phyloP scores from a whole-genome alignment of 495 filamentous ascomycete genomes.

The Diplogelasinospora grovesii region DNA sequence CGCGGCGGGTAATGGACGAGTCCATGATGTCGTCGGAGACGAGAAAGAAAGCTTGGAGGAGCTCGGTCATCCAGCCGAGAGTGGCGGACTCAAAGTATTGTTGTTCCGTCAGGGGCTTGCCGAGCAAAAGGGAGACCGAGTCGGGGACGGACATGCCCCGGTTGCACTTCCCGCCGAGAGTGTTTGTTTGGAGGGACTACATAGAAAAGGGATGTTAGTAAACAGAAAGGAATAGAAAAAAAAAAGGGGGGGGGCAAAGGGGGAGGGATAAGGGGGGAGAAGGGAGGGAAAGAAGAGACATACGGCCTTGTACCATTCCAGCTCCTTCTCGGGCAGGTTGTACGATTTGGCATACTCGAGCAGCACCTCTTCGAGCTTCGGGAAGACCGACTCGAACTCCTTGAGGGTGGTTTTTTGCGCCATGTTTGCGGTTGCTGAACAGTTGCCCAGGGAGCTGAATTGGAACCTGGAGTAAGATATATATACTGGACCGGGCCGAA shows the following conservation, averaged over 20 bases:
- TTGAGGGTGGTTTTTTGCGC: conserved; percentile 61
- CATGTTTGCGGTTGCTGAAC: conserved; percentile 37
- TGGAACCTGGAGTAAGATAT: background rate
- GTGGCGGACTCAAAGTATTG: conserved; percentile 80
- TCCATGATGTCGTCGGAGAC: conserved; percentile 99
- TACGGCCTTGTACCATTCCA: conserved; percentile 87
- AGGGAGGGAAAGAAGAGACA: no score
- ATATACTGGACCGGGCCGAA: no score
- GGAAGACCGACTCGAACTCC: conserved; percentile 87
- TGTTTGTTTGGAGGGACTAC: conserved; percentile 75
- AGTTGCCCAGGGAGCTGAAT: background rate
- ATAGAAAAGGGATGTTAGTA: conserved; percentile 13
- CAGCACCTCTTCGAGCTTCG: conserved; percentile 68
- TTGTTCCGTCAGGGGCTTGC: conserved; percentile 61
- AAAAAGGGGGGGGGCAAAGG: conserved; percentile 1
- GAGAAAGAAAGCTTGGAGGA: conserved; percentile 97
- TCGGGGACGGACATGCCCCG: conserved; percentile 97
- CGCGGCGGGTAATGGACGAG: conserved; percentile 82
- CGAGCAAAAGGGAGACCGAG: conserved; percentile 71
- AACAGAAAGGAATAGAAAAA: conserved; percentile 3
- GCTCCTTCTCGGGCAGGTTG: conserved; percentile 70
- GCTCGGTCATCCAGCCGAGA: conserved; percentile 93
- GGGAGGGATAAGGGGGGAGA: conserved; percentile 1
- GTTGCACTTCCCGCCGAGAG: conserved; percentile 94
- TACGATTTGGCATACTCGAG: conserved; percentile 68